phyloP scores from a whole-genome alignment of 2,329 filamentous ascomycete genomes.

The Colletotrichum camelliae region DNA sequence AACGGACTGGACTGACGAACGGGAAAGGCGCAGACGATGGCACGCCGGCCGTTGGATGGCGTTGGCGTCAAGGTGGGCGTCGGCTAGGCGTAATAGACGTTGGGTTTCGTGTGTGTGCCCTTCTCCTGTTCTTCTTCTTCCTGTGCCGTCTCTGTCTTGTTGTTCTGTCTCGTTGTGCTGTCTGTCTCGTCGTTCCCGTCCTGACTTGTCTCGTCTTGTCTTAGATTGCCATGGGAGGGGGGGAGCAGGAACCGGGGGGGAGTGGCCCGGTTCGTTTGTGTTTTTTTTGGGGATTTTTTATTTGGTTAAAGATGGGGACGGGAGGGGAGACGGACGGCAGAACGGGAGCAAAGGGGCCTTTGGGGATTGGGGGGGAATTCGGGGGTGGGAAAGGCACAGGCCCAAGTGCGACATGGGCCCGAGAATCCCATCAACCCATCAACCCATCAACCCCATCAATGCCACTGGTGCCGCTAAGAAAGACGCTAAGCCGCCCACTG shows the following conservation, averaged over 20 bases:
- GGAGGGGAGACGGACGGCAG: not conserved
- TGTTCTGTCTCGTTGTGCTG: not conserved
- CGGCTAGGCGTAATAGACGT: not conserved
- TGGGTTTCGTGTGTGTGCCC: not conserved
- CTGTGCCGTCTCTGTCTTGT: not conserved
- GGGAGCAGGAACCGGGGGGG: not conserved
- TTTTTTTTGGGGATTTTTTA: not conserved
- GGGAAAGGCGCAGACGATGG: constrained; percentile 7
- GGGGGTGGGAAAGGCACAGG: not conserved
- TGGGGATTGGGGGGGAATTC: not conserved
- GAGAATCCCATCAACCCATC: not conserved
- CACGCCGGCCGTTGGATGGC: not conserved
- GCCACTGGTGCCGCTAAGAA: not conserved
- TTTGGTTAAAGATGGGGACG: not conserved
- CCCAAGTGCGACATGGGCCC: not conserved
- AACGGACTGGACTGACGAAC: not conserved
- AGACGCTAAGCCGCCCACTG: not conserved
- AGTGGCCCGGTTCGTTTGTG: not conserved
- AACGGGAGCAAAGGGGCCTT: not conserved
- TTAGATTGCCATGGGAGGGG: not conserved
- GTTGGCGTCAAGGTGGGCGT: not conserved
- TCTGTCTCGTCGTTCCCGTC: not conserved
- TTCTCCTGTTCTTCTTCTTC: not conserved
- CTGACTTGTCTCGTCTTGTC: constrained; percentile 8
- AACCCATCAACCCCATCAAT: not conserved